These are phyloP conservation scores for Kwoniella dejecticola DNA, from an alignment of 768 basidiomycete species.

Conservation along the genomic window DNA sequence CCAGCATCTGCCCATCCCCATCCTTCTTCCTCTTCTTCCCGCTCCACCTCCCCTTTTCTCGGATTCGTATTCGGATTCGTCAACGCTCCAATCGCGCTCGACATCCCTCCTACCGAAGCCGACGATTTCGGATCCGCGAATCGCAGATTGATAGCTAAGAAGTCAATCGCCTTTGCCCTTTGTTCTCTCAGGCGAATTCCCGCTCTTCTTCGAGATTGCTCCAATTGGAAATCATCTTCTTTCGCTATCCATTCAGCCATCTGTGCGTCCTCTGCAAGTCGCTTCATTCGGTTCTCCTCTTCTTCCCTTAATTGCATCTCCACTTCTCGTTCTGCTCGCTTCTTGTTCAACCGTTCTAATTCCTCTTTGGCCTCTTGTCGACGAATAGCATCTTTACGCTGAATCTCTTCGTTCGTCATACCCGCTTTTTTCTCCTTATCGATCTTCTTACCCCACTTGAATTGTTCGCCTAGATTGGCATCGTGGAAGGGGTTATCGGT, in stretches of 20 bases:
- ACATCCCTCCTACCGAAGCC: conserved; percentile 19
- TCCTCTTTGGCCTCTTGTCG: conserved; percentile 93
- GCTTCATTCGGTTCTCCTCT: conserved; percentile 84
- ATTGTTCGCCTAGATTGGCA: conserved; percentile 91
- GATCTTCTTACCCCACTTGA: conserved; percentile 97
- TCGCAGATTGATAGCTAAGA: conserved; percentile 89
- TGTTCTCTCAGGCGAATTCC: conserved; percentile 94
- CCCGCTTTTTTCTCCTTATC: conserved; percentile 94
- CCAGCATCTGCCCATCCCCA: conserved; percentile 76
- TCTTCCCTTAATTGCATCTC: conserved; percentile 87
- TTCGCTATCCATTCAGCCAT: conserved; percentile 98
- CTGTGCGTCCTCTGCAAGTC: conserved; percentile 88
- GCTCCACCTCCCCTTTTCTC: conserved; percentile 57
- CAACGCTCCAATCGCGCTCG: conserved; percentile 45
- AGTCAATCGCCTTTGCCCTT: conserved; percentile 97
- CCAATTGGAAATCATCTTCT: conserved; percentile 94
- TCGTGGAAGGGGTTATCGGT: conserved; percentile 98
- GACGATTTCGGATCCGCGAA: conserved; percentile 67
- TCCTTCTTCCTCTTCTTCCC: conserved; percentile 68
- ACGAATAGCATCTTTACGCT: conserved; percentile 74
- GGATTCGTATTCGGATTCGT: conserved; percentile 30
- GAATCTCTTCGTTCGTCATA: conserved; percentile 73
- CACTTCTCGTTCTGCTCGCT: conserved; percentile 87
- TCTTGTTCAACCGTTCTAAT: conserved; percentile 82
- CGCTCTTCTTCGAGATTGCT: conserved; percentile 86